Base-by-base conservation (phyloP, 2,329 filamentous ascomycete genomes). In the Cordyceps cicadae region DNA sequence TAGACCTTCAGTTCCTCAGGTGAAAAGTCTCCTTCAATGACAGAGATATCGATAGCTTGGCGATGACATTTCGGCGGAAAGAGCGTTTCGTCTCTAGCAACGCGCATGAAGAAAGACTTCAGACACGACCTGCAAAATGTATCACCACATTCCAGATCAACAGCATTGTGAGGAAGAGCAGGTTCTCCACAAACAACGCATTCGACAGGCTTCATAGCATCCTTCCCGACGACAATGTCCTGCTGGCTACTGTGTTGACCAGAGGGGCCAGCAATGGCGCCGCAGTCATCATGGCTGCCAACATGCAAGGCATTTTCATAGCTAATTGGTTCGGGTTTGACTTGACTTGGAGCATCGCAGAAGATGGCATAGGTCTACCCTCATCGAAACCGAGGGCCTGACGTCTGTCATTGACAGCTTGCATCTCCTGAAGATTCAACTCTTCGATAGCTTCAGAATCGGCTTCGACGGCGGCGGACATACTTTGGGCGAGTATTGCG, bases 11-110 rank as follows among this genome's bases (percentile, higher is more conserved):
- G 34, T 55, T 62, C 61, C 24, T 62, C 55, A 32, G 37, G 12
- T 12, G 61, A 62, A 17, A 62, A 21, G n/a, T 54, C 61, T 26
- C 39, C 19, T 48, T 54, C 48, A 54, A 63, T 58, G n/a, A 48
- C 21, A 12, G 52, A 61, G 12, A 43, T 17, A 37, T 61, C 49
- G 48, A 63, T 63, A 14, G 43, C 19, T 41, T 61, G 19, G 48
- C 53, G 58, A 43, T 61, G 58, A 48, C 58, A 63, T 50, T 52
- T 61, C 19, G 62, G 62, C 6, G 62, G 62, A 29, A 61, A 63
- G 12, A 63, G 62, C 12, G 26, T 58, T 52, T 63, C 53, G 39
- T 63, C 62, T 17, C 48, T 49, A 34, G 48, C 39, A 39, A 51
- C 62, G 11, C 57, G 62, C 37, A 63, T 19, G 14, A 63, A 45